Base-by-base conservation (phyloP, 306 rosid species). In the Rosa rugosa region DNA sequence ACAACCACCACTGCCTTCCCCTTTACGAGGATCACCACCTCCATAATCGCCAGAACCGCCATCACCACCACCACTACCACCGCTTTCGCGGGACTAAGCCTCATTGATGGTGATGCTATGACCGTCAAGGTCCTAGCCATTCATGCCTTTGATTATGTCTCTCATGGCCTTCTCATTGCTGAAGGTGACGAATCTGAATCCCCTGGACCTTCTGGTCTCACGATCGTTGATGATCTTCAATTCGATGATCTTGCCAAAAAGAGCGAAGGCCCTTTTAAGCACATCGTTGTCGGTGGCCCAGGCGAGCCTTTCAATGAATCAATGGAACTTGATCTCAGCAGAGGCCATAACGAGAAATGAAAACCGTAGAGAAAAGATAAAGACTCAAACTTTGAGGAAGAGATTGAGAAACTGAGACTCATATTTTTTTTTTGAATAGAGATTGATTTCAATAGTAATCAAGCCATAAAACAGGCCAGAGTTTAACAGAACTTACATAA, bases 221-320 rank as follows among this genome's bases (percentile, higher is more conserved):
- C 97, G 98, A 70, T 93, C 98, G 47, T 86, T 93, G 44, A 95
- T 93, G 16, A 95, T 90, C 98, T 94, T 94, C 88, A 97, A 88
- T 80, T 94, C 98, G 18, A 91, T 22, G 85, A 94, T 72, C 0
- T 89, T 86, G 56, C 98, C 98, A 47, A 25, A 92, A 0, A 64
- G 10, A 27, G 96, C 64, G 69, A 94, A 94, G 20, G 97, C 97
- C 13, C 72, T 79, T 87, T 85, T 86, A 17, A 94, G 86, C 0
- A 92, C 82, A 0, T 82, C 83, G 53, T 54, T 79, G 57, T 94
- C 97, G 65, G 98, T 94, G 93, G 94, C 90, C 98, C 98, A 94
- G 0, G 97, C 94, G 2, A 94, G 97, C 69, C 98, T 97, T 20
- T 97, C 98, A 54, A 94, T 97, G n/a, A 94, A 94, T 85, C 96